These are phyloP conservation scores for Micromonas commoda DNA, from an alignment of 139 green algal species.

Conservation along the genomic window DNA sequence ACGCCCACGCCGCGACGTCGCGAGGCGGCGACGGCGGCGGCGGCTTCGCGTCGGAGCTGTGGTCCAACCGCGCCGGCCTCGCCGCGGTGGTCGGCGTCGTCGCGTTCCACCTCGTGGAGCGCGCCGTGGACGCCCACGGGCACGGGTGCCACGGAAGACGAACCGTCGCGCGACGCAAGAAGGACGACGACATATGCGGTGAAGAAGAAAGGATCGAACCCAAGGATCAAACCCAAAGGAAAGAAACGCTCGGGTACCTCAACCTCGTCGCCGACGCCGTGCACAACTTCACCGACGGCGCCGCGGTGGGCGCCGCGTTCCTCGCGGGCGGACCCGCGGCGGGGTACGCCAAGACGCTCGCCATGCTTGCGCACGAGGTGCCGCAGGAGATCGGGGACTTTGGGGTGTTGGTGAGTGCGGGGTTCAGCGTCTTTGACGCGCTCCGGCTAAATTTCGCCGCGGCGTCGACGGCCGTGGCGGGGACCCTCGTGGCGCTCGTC, in stretches of 20 bases:
- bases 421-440: constrained; percentile 33
- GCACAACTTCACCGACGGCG: constrained; percentile 49
- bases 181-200: background rate
- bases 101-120: background rate
- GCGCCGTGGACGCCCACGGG: background rate
- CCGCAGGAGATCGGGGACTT: constrained; percentile 35
- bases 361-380: constrained; percentile 43
- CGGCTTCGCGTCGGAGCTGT: constrained; percentile 8
- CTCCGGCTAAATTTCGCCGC: constrained; percentile 43
- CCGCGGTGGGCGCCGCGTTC: constrained; percentile 37
- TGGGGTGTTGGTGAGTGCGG: constrained; percentile 36
- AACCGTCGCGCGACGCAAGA: constrained; percentile 16
- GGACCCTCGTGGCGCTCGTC: constrained; percentile 28
- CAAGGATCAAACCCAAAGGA: background rate
- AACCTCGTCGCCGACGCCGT: constrained; percentile 46
- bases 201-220: background rate
- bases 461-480: constrained; percentile 33
- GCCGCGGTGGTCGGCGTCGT: constrained; percentile 19
- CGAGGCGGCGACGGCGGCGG: too few species aligned
- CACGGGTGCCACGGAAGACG: background rate
- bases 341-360: constrained; percentile 32
- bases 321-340: constrained; percentile 11
- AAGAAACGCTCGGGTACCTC: background rate
- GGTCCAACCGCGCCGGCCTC: constrained; percentile 1
- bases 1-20: background rate